phyloP scores from a whole-genome alignment of 176 grass and related monocot species.

The Eleusine indica region DNA sequence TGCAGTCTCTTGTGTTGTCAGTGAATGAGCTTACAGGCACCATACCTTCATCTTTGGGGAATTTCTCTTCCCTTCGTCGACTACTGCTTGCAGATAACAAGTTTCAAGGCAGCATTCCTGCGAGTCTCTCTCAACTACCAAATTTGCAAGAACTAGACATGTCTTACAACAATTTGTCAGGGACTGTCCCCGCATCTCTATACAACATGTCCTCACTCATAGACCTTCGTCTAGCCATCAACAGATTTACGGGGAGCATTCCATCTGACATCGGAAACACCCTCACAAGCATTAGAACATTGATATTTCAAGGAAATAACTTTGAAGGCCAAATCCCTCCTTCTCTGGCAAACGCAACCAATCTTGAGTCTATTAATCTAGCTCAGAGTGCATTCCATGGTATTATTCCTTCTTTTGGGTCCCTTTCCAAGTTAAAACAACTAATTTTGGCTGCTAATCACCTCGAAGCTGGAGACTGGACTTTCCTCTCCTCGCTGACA shows the following conservation, averaged over 20 bases:
- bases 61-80: neutral
- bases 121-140: neutral
- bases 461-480: neutral
- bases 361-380: neutral
- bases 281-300: neutral
- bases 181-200: conserved; percentile 13
- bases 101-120: conserved; percentile 22
- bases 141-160: conserved; percentile 23
- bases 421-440: neutral
- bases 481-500: neutral
- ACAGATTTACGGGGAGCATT: neutral
- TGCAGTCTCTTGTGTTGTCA: neutral
- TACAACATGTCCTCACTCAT: conserved; percentile 31
- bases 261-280: neutral
- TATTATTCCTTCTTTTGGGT: neutral
- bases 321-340: neutral
- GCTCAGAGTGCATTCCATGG: neutral
- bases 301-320: neutral
- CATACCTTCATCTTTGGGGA: neutral
- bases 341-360: neutral
- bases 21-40: neutral
- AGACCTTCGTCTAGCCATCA: neutral
- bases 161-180: conserved; percentile 28
- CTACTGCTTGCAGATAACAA: neutral
- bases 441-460: conserved; percentile 1